A percentile compares a stretch with the other conserved stretches of the same genome.
phyloP scores from a whole-genome alignment of 1,284 basidiomycete genomes.

The Thelephora terrestris region DNA sequence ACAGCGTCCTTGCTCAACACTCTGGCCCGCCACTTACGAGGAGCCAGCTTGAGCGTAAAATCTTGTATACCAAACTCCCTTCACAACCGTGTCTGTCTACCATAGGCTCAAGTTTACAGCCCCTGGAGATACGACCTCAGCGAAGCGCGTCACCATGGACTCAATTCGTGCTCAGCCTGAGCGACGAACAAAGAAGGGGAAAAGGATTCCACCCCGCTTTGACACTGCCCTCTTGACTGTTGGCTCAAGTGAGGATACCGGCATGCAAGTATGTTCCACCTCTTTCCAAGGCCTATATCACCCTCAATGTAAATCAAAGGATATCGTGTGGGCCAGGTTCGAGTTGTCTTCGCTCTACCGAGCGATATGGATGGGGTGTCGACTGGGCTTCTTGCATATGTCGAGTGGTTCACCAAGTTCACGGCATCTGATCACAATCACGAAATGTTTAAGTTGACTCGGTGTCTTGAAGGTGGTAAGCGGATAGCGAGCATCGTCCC shows the following conservation, averaged over 20 bases:
- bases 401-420: constrained; percentile 17
- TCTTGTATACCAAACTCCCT: too few species aligned
- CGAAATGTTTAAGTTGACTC: constrained; percentile 12
- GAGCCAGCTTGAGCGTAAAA: too few species aligned
- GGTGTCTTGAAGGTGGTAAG: constrained; percentile 8
- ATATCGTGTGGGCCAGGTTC: constrained; percentile 11
- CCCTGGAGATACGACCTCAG: background rate
- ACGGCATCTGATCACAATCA: constrained; percentile 4
- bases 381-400: too few species aligned
- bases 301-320: too few species aligned
- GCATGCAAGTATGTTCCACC: background rate
- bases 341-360: too few species aligned
- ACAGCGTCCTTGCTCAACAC: constrained; percentile 13
- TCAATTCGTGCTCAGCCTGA: constrained; percentile 9
- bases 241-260: background rate
- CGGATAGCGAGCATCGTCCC: too few species aligned
- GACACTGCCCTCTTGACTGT: constrained; percentile 12
- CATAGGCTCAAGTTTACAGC: too few species aligned
- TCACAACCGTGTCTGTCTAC: too few species aligned
- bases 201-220: constrained; percentile 8
- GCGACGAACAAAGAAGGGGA: constrained; percentile 2
- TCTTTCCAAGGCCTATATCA: background rate
- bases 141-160: background rate
- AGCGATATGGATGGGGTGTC: too few species aligned
- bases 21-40: too few species aligned